A percentile compares a stretch with the other conserved stretches of the same genome.
phyloP scores from a whole-genome alignment of 148 eudicot genomes.

The Vaccinium darrowii region DNA sequence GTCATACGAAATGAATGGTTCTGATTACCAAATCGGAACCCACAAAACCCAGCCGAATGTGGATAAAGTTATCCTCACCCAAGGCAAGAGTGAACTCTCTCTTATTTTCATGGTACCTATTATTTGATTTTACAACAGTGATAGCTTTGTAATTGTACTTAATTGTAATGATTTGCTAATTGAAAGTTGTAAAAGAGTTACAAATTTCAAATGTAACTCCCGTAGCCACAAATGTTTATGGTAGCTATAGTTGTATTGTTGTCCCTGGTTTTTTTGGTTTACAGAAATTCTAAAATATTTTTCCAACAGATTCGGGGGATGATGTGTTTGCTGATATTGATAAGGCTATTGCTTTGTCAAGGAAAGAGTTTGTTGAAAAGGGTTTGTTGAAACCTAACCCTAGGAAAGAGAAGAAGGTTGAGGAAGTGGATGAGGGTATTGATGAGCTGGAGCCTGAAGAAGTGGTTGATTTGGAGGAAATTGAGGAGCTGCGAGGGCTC shows the following conservation, averaged over 20 bases:
- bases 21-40: too few species aligned
- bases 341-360: conserved; percentile 61
- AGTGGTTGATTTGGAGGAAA: conserved; percentile 82
- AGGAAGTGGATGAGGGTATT: conserved; percentile 16
- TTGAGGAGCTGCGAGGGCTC: conserved; percentile 56
- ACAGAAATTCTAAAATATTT: neutral
- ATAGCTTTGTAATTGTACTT: neutral
- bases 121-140: neutral
- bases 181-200: neutral
- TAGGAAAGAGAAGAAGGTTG: conserved; percentile 19
- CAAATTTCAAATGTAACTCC: neutral
- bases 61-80: too few species aligned
- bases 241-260: neutral
- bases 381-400: conserved; percentile 76
- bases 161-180: neutral
- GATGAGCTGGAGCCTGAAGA: conserved; percentile 75
- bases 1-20: too few species aligned
- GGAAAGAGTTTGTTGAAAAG: conserved; percentile 77
- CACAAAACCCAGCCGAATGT: too few species aligned
- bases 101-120: neutral
- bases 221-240: neutral
- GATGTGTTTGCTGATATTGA: conserved; percentile 86
- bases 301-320: conserved; percentile 34
- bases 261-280: neutral
- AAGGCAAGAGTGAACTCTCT: too few species aligned